A percentile compares a stretch with the other conserved stretches of the same genome.
Conservation (phyloP, 2,329 filamentous ascomycete species). For the Hortaea werneckii region DNA sequence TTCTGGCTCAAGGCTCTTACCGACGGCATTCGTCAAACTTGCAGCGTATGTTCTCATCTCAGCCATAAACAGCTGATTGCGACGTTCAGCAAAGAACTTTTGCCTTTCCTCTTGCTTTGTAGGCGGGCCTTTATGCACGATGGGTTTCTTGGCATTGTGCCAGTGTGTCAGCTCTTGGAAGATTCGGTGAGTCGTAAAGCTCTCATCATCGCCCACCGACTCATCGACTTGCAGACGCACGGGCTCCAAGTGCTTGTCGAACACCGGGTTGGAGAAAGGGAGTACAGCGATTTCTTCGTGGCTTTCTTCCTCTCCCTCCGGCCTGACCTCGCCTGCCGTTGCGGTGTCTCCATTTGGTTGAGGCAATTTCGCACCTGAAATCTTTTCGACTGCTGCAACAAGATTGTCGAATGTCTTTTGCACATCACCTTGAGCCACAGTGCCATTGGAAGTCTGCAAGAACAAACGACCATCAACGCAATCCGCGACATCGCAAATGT, state of each 20-base stretch:
- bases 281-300: conserved; percentile 25
- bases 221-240: conserved; percentile 31
- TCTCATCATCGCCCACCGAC: conserved; percentile 22
- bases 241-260: conserved; percentile 38
- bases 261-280: conserved; percentile 38
- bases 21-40: conserved; percentile 55
- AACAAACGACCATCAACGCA: conserved; percentile 46
- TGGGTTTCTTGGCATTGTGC: conserved; percentile 49
- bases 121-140: conserved; percentile 32
- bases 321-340: conserved; percentile 1
- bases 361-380: conserved; percentile 1
- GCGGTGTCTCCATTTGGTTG: neutral
- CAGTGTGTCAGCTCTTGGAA: conserved; percentile 47
- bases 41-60: conserved; percentile 60
- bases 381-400: conserved; percentile 11
- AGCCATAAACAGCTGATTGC: conserved; percentile 56
- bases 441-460: conserved; percentile 11
- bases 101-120: conserved; percentile 21
- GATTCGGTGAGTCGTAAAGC: conserved; percentile 28
- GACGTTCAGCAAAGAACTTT: conserved; percentile 32
- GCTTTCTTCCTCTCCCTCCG: neutral
- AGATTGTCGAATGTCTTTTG: conserved; percentile 15
- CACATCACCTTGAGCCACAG: conserved; percentile 6
- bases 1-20: conserved; percentile 55
- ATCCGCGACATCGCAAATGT: conserved; percentile 41